Percentiles rank a stretch among this genome's conserved stretches.
These are phyloP conservation scores for Paracamarosporium sp. DNA, from an alignment of 2,329 filamentous ascomycete species.

Conservation along the genomic window DNA sequence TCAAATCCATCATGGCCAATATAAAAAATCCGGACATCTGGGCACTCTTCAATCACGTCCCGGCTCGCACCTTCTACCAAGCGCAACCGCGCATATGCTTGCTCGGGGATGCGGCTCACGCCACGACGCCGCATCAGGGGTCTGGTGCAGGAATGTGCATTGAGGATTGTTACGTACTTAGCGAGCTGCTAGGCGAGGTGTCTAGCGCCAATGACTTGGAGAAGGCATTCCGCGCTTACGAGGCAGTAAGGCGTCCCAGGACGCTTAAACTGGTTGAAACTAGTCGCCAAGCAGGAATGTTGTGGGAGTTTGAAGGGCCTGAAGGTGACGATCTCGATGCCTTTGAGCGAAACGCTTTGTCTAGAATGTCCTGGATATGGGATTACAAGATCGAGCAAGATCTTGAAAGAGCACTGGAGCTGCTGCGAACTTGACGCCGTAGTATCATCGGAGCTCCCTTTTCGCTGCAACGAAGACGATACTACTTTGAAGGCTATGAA, in stretches of 20 bases:
- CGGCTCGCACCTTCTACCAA: slow-evolving; percentile 49
- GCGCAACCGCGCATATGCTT: slow-evolving; percentile 48
- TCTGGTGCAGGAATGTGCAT: slow-evolving; percentile 63
- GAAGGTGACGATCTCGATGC: slow-evolving; percentile 43
- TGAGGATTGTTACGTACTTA: slow-evolving; percentile 60
- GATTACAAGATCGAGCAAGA: slow-evolving; percentile 44
- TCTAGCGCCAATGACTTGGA: slow-evolving; percentile 22
- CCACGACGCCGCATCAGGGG: slow-evolving; percentile 59
- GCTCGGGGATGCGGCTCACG: slow-evolving; percentile 65
- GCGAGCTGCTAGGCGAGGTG: slow-evolving; percentile 42
- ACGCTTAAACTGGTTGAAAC: slow-evolving; percentile 49
- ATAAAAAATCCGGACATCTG: slow-evolving; percentile 57
- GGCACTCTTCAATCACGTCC: slow-evolving; percentile 56
- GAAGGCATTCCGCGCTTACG: slow-evolving; percentile 48
- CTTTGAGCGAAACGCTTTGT: slow-evolving; percentile 34
- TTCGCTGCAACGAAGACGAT: too few relatives aligned
- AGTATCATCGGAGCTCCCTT: too few relatives aligned
- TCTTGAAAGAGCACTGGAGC: slow-evolving; percentile 27
- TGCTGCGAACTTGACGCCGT: slow-evolving; percentile 4
- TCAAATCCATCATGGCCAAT: slow-evolving; percentile 26
- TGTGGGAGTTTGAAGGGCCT: slow-evolving; percentile 48
- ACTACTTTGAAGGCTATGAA: background rate
- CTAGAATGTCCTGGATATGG: slow-evolving; percentile 51
- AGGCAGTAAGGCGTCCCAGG: slow-evolving; percentile 46
- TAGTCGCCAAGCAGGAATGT: slow-evolving; percentile 47